Conservation (phyloP, 23 red algal species). For the Gracilaria vermiculophylla region DNA sequence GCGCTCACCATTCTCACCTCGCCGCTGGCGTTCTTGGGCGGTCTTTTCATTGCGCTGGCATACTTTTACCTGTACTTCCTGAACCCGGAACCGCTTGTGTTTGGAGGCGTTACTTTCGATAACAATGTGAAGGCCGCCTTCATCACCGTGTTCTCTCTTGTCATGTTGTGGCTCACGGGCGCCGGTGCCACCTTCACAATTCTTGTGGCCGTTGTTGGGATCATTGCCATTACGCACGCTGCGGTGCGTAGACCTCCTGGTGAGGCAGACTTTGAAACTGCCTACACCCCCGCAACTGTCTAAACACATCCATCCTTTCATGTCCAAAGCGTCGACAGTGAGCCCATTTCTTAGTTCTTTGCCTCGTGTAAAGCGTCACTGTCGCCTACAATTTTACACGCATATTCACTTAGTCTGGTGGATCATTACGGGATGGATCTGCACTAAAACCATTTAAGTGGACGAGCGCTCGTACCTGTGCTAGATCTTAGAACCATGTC, state of each 20-base stretch:
- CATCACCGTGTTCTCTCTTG: constrained; percentile 75
- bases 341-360: background rate
- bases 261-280: constrained; percentile 97
- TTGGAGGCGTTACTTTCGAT: constrained; percentile 75
- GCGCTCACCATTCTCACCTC: constrained; percentile 86
- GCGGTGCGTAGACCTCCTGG: constrained; percentile 84
- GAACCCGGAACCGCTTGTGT: constrained; percentile 76
- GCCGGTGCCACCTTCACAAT: constrained; percentile 96
- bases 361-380: background rate
- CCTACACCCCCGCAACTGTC: constrained; percentile 79
- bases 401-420: too few relatives aligned
- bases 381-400: too few relatives aligned
- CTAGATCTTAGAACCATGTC: too few relatives aligned
- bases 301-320: background rate
- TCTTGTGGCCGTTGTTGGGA: constrained; percentile 81
- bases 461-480: too few relatives aligned
- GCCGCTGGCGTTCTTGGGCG: constrained; percentile 86
- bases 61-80: constrained; percentile 96
- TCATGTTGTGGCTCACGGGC: constrained; percentile 91
- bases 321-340: background rate
- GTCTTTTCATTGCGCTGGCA: constrained; percentile 74
- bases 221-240: constrained; percentile 87
- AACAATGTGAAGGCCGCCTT: constrained; percentile 79
- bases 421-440: too few relatives aligned
- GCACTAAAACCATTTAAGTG: too few relatives aligned